Conservation (phyloP, 2,329 filamentous ascomycete species). For the Lachnellula willkommii region DNA sequence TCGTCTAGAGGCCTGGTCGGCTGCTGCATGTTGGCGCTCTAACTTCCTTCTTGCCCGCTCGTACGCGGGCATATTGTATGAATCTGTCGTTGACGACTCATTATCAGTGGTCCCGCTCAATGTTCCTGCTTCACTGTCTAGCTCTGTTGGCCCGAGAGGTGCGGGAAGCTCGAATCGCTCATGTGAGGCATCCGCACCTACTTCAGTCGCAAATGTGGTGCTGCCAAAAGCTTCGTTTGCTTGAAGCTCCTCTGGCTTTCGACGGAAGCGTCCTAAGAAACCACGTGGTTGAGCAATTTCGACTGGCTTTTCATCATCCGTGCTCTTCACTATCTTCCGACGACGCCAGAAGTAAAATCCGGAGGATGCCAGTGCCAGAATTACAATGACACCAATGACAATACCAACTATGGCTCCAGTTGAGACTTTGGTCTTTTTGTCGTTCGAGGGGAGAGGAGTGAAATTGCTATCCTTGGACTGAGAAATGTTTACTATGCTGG, state of each 20-base stretch:
- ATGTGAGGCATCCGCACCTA: constrained; percentile 21
- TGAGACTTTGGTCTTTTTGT: constrained; percentile 9
- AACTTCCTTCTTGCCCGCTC: constrained; percentile 47
- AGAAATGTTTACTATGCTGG: constrained; percentile 21
- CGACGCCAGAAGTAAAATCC: constrained; percentile 15
- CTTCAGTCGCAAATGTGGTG: constrained; percentile 42
- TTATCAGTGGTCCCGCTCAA: constrained; percentile 21
- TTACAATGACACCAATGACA: constrained; percentile 16
- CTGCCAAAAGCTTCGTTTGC: constrained; percentile 46
- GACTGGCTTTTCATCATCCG: constrained; percentile 13
- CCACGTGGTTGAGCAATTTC: constrained; percentile 35
- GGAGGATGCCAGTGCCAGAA: constrained; percentile 7
- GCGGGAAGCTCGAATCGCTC: constrained; percentile 26
- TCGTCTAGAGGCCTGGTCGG: constrained; percentile 36
- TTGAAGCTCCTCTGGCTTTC: constrained; percentile 41
- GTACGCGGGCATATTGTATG: constrained; percentile 42
- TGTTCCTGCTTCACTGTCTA: constrained; percentile 24
- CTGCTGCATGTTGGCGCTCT: constrained; percentile 46
- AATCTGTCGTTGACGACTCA: constrained; percentile 25
- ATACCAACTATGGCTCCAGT: constrained; percentile 25
- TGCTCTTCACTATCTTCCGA: constrained; percentile 24
- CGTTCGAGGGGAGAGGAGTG: constrained; percentile 7
- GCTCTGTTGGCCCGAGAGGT: constrained; percentile 22
- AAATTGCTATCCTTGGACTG: constrained; percentile 25
- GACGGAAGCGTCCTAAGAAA: constrained; percentile 41